Evolutionary conservation across 163 green algal genomes (phyloP).

Genomic region (Scenedesmus sp.): DNA sequence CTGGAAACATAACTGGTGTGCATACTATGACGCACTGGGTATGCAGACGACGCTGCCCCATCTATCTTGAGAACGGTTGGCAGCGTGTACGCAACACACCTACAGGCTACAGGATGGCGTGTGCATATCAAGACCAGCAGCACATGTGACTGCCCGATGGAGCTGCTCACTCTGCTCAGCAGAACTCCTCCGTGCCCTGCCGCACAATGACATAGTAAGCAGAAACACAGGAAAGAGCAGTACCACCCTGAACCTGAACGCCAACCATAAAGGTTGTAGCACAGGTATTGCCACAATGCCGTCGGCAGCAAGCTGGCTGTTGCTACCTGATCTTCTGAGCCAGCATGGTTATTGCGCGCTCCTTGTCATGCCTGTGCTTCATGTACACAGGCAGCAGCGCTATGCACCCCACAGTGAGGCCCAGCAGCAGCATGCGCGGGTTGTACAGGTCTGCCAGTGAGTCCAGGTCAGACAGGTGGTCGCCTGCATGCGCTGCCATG

Average conservation of each 20-base stretch:
- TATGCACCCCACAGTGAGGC: slow-evolving; percentile 56
- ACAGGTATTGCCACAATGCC: not conserved
- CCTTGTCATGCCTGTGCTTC: slow-evolving; percentile 40
- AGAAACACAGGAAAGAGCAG: too few relatives aligned
- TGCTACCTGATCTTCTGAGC: slow-evolving; percentile 35
- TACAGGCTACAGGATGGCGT: not conserved
- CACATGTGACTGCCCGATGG: not conserved
- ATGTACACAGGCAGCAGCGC: slow-evolving; percentile 62
- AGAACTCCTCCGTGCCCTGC: too few relatives aligned
- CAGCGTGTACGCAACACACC: too few relatives aligned
- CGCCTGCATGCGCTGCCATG: slow-evolving; percentile 71
- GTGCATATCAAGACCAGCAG: not conserved
- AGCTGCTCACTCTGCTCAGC: too few relatives aligned
- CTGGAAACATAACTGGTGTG: too few relatives aligned
- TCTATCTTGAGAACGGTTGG: not conserved
- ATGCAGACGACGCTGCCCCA: too few relatives aligned
- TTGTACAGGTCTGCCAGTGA: slow-evolving; percentile 70
- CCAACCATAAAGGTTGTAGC: not conserved
- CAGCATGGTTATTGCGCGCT: not conserved
- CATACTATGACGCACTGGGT: too few relatives aligned
- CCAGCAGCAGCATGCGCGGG: slow-evolving; percentile 57
- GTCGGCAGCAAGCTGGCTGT: not conserved
- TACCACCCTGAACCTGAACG: not conserved
- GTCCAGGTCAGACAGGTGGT: slow-evolving; percentile 65
- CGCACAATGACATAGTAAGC: too few relatives aligned